Percentiles rank a stretch among this genome's conserved stretches.
phyloP scores from a whole-genome alignment of 768 basidiomycete genomes.

The Macrolepiota fuliginosa region DNA sequence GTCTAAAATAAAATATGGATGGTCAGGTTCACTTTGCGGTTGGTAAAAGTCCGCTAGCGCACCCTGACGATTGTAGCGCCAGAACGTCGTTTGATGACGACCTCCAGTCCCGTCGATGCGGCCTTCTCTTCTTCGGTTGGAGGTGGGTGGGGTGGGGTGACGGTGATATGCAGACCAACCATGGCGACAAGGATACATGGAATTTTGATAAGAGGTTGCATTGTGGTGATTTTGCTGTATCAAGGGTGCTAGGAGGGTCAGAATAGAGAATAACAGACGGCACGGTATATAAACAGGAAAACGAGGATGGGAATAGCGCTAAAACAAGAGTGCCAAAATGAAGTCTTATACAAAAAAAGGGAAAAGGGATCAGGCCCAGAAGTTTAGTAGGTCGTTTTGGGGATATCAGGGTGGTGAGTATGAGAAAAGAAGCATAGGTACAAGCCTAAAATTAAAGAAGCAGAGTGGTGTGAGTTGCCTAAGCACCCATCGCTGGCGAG shows the following conservation, averaged over 20 bases:
- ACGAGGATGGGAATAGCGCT: background rate
- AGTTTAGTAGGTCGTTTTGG: background rate
- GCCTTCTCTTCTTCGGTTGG: slow-evolving; percentile 30
- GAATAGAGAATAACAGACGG: background rate
- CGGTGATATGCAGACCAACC: slow-evolving; percentile 39
- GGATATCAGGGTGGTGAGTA: background rate
- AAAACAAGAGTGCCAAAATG: background rate
- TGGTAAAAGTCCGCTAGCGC: slow-evolving; percentile 3
- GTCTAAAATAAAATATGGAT: slow-evolving; percentile 21
- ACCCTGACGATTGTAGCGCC: slow-evolving; percentile 36
- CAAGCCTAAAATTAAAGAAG: background rate
- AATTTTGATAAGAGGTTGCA: slow-evolving; percentile 33
- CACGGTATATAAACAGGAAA: background rate
- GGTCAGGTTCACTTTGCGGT: background rate
- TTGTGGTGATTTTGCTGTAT: slow-evolving; percentile 13
- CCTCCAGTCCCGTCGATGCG: slow-evolving; percentile 34
- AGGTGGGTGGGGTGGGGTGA: slow-evolving; percentile 46
- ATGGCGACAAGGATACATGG: slow-evolving; percentile 42
- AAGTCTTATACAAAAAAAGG: background rate
- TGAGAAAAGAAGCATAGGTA: background rate
- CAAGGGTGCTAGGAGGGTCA: background rate
- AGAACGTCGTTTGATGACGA: slow-evolving; percentile 31
- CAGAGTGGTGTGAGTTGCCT: too few species aligned
- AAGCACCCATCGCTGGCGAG: too few species aligned
- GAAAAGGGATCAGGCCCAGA: background rate